Conservation (phyloP, 208 protist species). For the Acanthamoeba healyi region DNA sequence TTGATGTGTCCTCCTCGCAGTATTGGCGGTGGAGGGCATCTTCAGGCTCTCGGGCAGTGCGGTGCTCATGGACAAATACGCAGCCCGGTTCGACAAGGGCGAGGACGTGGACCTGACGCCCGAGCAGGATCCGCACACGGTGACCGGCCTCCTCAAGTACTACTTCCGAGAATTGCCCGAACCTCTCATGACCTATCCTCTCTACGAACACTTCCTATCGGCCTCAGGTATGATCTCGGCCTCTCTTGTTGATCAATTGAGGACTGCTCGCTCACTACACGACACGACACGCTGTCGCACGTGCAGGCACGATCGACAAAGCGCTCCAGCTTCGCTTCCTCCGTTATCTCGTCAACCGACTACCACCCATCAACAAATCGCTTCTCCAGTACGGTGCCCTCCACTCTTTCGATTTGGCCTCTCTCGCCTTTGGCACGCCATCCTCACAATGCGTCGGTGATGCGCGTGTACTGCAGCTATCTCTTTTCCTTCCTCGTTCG, state of each 20-base stretch:
- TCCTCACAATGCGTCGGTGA: too few relatives aligned
- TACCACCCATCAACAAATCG: conserved; percentile 65
- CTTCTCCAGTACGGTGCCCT: too few relatives aligned
- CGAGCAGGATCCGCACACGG: conserved; percentile 55
- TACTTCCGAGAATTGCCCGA: conserved; percentile 61
- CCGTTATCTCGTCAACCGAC: not conserved
- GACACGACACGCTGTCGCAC: too few relatives aligned
- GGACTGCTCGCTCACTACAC: too few relatives aligned
- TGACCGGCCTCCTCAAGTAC: conserved; percentile 56
- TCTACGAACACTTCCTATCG: too few relatives aligned
- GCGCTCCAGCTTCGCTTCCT: conserved; percentile 16
- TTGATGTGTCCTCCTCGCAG: not conserved
- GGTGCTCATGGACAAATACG: conserved; percentile 63
- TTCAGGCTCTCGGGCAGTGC: conserved; percentile 65
- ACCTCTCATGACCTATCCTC: conserved; percentile 56
- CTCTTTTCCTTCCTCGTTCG: conserved; percentile 49
- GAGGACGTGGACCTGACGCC: conserved; percentile 63
- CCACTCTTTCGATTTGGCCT: too few relatives aligned
- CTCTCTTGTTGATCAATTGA: conserved; percentile 33
- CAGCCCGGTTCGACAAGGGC: conserved; percentile 33
- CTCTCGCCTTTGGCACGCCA: too few relatives aligned
- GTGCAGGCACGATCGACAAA: conserved; percentile 47
- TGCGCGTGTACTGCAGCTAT: too few relatives aligned
- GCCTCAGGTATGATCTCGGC: too few relatives aligned
- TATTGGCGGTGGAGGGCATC: conserved; percentile 16